Percentiles rank a stretch among this genome's conserved stretches.
Conservation (phyloP, 1,139 yeast genomes). For the Arxiozyma heterogenica region DNA sequence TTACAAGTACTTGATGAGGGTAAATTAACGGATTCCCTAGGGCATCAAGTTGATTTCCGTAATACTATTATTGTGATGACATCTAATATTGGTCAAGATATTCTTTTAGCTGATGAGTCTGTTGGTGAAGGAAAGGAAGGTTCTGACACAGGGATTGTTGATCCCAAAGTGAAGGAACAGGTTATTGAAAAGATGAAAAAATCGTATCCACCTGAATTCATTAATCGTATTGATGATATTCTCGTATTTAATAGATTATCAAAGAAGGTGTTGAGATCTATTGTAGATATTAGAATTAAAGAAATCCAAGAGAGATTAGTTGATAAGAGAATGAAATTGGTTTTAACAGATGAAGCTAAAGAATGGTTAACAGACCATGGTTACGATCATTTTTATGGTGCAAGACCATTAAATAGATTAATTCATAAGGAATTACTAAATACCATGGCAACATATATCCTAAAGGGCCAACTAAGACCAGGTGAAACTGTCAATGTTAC, state of each 20-base stretch:
- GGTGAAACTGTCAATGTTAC: conserved; percentile 50
- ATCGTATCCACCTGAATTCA: conserved; percentile 85
- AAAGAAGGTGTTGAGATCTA: conserved; percentile 57
- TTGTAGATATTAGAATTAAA: conserved; percentile 70
- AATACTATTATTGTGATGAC: conserved; percentile 97
- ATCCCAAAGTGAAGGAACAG: conserved; percentile 40
- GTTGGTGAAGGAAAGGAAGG: conserved; percentile 34
- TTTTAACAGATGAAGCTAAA: conserved; percentile 55
- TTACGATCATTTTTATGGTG: conserved; percentile 87
- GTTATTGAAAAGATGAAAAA: conserved; percentile 61
- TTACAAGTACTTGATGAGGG: conserved; percentile 95
- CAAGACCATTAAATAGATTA: conserved; percentile 75
- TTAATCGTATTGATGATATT: conserved; percentile 86
- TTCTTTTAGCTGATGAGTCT: conserved; percentile 56
- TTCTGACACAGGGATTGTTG: conserved; percentile 36
- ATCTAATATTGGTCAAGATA: conserved; percentile 90
- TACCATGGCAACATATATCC: conserved; percentile 72
- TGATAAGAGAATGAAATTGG: conserved; percentile 68
- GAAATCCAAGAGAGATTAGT: conserved; percentile 72
- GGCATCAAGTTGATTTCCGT: conserved; percentile 85
- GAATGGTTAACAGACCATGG: conserved; percentile 75
- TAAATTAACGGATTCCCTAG: conserved; percentile 85
- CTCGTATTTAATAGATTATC: conserved; percentile 84
- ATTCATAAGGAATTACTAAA: conserved; percentile 74
- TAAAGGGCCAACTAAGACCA: conserved; percentile 68